Conservation (phyloP, 805 yeast genomes). For the Cyberlindnera veronae region DNA sequence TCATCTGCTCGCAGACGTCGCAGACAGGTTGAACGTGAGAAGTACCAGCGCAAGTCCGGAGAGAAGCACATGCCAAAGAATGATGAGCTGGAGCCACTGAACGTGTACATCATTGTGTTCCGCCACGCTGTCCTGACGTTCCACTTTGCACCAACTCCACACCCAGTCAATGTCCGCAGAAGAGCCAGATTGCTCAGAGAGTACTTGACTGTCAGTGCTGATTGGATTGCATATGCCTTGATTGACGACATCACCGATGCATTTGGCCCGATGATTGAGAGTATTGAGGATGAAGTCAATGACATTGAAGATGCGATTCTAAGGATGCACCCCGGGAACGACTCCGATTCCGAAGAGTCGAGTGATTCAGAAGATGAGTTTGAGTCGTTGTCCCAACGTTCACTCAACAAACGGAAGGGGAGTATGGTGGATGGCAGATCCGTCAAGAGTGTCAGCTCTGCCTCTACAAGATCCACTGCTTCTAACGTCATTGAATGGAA, state of each 20-base stretch:
- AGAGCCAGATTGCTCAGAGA: constrained; percentile 86
- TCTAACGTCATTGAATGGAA: constrained; percentile 69
- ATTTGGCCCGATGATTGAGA: constrained; percentile 92
- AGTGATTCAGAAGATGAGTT: constrained; percentile 33
- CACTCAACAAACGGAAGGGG: constrained; percentile 5
- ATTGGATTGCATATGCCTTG: constrained; percentile 96
- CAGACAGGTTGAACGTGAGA: constrained; percentile 32
- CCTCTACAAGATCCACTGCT: constrained; percentile 32
- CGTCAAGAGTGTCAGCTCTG: constrained; percentile 25
- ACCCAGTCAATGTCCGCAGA: constrained; percentile 92
- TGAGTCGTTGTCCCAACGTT: constrained; percentile 29
- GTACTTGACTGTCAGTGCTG: constrained; percentile 85
- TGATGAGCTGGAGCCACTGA: constrained; percentile 77
- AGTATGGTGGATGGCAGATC: constrained; percentile 21
- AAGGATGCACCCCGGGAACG: constrained; percentile 66
- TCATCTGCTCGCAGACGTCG: constrained; percentile 29
- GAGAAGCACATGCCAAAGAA: constrained; percentile 41
- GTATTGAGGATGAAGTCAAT: constrained; percentile 92
- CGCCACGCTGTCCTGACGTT: constrained; percentile 88
- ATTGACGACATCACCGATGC: constrained; percentile 98
- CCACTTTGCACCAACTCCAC: constrained; percentile 94
- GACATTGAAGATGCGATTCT: constrained; percentile 91
- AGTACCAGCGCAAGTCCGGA: constrained; percentile 41
- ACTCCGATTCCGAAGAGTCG: constrained; percentile 31
- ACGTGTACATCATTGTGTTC: constrained; percentile 90